phyloP scores from a whole-genome alignment of 2,329 filamentous ascomycete species.

The Iodosphaeria phyllophila region DNA sequence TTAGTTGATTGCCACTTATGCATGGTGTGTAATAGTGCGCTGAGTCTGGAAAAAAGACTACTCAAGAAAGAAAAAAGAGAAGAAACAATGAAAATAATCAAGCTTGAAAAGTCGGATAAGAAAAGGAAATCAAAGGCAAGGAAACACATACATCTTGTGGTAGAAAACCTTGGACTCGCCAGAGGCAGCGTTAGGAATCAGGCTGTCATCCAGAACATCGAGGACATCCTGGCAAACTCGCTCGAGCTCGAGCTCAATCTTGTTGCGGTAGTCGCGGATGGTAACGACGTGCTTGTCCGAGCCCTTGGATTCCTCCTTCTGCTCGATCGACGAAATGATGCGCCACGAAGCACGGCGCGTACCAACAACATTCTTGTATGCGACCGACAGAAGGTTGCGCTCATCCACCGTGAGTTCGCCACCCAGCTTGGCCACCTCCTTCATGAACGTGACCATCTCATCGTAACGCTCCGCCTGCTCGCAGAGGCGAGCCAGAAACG shows the following conservation, averaged over 20 bases:
- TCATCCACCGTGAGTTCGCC: constrained; percentile 83
- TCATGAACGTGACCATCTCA: constrained; percentile 99
- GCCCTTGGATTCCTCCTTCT: constrained; percentile 99
- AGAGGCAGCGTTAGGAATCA: constrained; percentile 89
- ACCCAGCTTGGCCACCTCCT: constrained; percentile 88
- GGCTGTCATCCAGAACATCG: constrained; percentile 76
- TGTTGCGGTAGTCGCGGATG: constrained; percentile 94
- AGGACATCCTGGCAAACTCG: constrained; percentile 97
- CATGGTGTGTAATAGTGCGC: no score
- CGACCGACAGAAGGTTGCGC: constrained; percentile 94
- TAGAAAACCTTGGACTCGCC: constrained; percentile 99
- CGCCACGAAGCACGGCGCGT: constrained; percentile 97
- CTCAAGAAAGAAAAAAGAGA: no score
- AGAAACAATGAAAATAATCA: constrained; percentile 3
- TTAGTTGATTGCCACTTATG: constrained; percentile 2
- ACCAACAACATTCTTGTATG: constrained; percentile 99
- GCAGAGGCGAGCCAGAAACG: constrained; percentile 97
- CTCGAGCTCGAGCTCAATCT: constrained; percentile 95
- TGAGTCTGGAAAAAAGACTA: no score
- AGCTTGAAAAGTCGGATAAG: constrained; percentile 1
- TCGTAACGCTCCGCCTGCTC: constrained; percentile 99
- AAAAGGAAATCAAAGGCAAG: constrained; percentile 1
- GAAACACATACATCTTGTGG: constrained; percentile 82
- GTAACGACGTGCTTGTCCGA: constrained; percentile 83
- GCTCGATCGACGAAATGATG: constrained; percentile 99